phyloP scores from a whole-genome alignment of 768 basidiomycete genomes.

The Brasilioporus rufonigricans region DNA sequence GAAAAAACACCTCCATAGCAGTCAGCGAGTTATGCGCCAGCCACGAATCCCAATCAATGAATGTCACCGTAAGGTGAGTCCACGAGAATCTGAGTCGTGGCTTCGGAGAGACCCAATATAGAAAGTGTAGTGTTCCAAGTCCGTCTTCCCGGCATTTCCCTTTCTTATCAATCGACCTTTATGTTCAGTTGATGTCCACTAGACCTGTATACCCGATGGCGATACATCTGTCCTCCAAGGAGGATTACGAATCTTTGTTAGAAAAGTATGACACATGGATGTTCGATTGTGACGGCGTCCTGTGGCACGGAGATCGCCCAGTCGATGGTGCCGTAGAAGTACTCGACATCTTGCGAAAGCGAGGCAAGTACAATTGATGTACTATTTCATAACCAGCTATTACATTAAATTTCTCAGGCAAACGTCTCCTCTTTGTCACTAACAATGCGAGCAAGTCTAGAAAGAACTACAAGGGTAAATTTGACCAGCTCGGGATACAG shows the following conservation, averaged over 20 bases:
- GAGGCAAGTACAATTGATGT: slow-evolving; percentile 50
- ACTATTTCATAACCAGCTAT: slow-evolving; percentile 1
- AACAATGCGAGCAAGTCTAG: slow-evolving; percentile 97
- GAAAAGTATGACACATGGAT: slow-evolving; percentile 89
- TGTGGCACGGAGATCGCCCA: slow-evolving; percentile 83
- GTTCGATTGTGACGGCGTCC: slow-evolving; percentile 94
- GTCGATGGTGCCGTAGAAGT: slow-evolving; percentile 80
- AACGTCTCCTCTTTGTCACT: slow-evolving; percentile 90
- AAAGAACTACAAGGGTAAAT: slow-evolving; percentile 82
- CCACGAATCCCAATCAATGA: background rate
- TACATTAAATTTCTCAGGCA: slow-evolving; percentile 40
- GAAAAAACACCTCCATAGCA: too few relatives aligned
- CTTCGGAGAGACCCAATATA: slow-evolving; percentile 1
- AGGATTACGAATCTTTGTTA: slow-evolving; percentile 49
- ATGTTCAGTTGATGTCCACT: slow-evolving; percentile 4
- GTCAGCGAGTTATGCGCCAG: background rate
- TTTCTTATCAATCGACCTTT: slow-evolving; percentile 2
- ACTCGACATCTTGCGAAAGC: slow-evolving; percentile 64
- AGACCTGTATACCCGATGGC: slow-evolving; percentile 24
- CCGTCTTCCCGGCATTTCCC: too few relatives aligned
- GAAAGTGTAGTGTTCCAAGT: slow-evolving; percentile 25
- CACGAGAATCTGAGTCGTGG: background rate
- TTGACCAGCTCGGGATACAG: slow-evolving; percentile 85
- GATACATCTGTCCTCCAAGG: slow-evolving; percentile 29
- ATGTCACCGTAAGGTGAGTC: background rate